A percentile compares a stretch with the other conserved stretches of the same genome.
Conservation (phyloP, 179 eudicot species). For the Silene noctiflora region DNA sequence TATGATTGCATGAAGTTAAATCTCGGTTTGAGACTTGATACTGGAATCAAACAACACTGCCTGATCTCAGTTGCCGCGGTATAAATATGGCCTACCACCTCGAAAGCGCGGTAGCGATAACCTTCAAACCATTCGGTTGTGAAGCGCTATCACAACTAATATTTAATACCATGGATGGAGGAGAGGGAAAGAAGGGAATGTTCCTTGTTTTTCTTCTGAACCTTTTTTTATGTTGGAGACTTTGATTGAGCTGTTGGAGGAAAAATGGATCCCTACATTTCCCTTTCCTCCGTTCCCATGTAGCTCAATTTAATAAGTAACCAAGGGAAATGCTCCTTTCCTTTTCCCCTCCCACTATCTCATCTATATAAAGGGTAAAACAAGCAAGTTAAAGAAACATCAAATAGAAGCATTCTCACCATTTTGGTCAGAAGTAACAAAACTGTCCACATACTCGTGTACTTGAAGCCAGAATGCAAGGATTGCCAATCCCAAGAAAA, state of each 20-base stretch:
- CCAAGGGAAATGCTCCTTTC: background rate
- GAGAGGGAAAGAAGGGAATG: too few relatives aligned
- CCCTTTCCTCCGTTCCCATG: too few relatives aligned
- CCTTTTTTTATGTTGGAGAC: too few relatives aligned
- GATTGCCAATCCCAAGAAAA: constrained; percentile 56
- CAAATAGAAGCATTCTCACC: constrained; percentile 43
- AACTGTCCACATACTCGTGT: constrained; percentile 60
- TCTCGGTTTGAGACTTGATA: background rate
- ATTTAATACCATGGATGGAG: too few relatives aligned
- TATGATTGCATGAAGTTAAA: background rate
- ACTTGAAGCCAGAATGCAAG: constrained; percentile 72
- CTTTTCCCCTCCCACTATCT: background rate
- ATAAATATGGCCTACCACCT: background rate
- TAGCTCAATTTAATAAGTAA: background rate
- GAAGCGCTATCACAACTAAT: too few relatives aligned
- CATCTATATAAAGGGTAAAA: background rate
- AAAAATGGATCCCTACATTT: too few relatives aligned
- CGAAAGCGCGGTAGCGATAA: background rate
- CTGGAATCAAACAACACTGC: background rate
- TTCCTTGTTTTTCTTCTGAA: too few relatives aligned
- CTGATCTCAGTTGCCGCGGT: too few relatives aligned
- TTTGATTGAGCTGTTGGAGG: too few relatives aligned
- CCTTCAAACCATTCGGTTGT: too few relatives aligned
- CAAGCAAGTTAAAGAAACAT: background rate
- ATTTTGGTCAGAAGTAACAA: constrained; percentile 72